Conservation (phyloP, 164 flowering plant species). For the Nymphaea thermarum region DNA sequence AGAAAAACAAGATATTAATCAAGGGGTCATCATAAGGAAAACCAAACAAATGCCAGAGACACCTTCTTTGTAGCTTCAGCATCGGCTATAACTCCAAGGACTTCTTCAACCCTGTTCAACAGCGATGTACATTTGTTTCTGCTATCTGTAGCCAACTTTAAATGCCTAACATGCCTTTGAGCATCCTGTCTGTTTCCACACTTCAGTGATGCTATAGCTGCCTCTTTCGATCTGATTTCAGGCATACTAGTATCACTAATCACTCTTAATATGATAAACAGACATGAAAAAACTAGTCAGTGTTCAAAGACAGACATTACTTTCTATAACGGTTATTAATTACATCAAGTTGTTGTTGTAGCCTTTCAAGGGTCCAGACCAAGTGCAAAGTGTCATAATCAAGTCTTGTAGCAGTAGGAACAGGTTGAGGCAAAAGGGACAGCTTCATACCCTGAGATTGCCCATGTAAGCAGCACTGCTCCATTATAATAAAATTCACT, state of each 20-base stretch:
- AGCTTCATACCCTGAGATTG: constrained; percentile 69
- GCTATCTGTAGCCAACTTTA: constrained; percentile 46
- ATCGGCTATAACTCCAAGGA: constrained; percentile 44
- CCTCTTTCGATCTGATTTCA: constrained; percentile 42
- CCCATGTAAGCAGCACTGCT: neutral
- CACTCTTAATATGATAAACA: neutral
- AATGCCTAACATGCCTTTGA: constrained; percentile 41
- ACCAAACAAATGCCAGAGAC: neutral
- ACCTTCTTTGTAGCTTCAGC: constrained; percentile 86
- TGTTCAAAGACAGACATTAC: constrained; percentile 18
- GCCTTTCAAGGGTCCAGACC: constrained; percentile 66
- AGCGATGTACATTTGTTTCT: constrained; percentile 57
- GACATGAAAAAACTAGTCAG: neutral
- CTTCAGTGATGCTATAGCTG: constrained; percentile 42
- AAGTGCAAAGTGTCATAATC: constrained; percentile 59
- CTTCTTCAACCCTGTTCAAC: constrained; percentile 72
- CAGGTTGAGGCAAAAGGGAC: constrained; percentile 44
- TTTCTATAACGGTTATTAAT: constrained; percentile 53
- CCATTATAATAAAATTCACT: too few relatives aligned
- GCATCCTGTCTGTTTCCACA: constrained; percentile 60
- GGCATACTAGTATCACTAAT: neutral
- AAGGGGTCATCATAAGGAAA: neutral
- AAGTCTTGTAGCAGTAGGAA: constrained; percentile 33
- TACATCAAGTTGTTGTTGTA: constrained; percentile 62
- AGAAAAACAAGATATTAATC: neutral